Evolutionary conservation across 495 filamentous ascomycete species (phyloP), one percentile per base, ranked within the genome.

Genomic region (Aspergillus kassunensis): DNA sequence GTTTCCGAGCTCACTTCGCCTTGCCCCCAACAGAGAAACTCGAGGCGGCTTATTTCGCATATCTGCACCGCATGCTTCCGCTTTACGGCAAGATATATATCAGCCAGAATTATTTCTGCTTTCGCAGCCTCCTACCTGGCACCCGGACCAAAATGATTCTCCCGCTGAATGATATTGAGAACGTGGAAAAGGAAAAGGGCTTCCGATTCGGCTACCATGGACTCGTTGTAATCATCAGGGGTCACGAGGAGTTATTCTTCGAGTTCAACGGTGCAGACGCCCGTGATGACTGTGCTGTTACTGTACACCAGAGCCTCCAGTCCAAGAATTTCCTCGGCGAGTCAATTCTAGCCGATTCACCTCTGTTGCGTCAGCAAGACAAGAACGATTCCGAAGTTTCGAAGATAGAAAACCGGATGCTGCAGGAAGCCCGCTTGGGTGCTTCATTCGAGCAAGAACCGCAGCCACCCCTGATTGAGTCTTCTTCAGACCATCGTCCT

Each of bases 51-150:
- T 98, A 91, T 67, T 97, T 89, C 63, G 90, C 88, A 7, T 88
- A 88, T 61, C 71, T 98, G 6, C 85, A 93, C 50, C 84, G 92
- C 6, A 88, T 96, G 1, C 72, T 98, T 13, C 93, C 93, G 7
- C 79, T 97, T 12, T 98, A 97, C 62, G 93, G 93, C 53, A 98
- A 97, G 70, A 89, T 97, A 27, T 98, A 98, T 65, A 84, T 97
- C 60, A 89, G 93, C 61, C 83, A 89, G 61, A 81, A 84, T n/a
- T 83, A 86, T 56, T 86, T 98, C 44, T 98, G 93, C 68, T 98
- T 96, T 68, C 87, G 93, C 42, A 97, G 91, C 64, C 70, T 97
- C 44, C 67, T 97, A 10, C 89, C 87, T 12, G 91, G 91, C 1
- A 95, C 91, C 4, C 85, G 90, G 39, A 97, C 93, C 0, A 97